Evolutionary conservation across 2,329 filamentous ascomycete genomes (phyloP).

Genomic region (Bipolaris oryzae): DNA sequence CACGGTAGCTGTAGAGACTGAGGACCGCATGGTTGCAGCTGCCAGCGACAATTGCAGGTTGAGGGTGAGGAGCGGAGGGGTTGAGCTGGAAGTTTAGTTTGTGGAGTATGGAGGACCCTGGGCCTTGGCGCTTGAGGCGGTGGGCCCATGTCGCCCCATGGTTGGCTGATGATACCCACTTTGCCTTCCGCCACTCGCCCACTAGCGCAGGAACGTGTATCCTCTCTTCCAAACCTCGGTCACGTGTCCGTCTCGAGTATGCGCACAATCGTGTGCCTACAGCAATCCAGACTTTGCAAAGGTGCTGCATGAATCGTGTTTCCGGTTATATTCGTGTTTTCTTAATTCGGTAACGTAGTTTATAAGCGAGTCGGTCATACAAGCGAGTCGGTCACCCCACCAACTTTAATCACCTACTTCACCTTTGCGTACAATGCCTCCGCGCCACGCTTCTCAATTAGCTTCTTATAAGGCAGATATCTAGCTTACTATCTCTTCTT

Average conservation of each 20-base stretch:
- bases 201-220: conserved; percentile 9
- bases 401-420: too few relatives aligned
- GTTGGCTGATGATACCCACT: conserved; percentile 14
- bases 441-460: too few relatives aligned
- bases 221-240: neutral
- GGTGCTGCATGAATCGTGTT: too few relatives aligned
- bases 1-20: conserved; percentile 43
- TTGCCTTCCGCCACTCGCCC: conserved; percentile 6
- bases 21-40: conserved; percentile 42
- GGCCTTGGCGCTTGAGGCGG: conserved; percentile 13
- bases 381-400: too few relatives aligned
- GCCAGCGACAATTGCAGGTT: conserved; percentile 10
- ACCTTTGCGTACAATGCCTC: too few relatives aligned
- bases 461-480: too few relatives aligned
- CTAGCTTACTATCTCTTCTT: too few relatives aligned
- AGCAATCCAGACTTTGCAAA: too few relatives aligned
- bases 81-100: conserved; percentile 10
- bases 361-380: too few relatives aligned
- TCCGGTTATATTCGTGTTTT: neutral
- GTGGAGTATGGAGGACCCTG: conserved; percentile 14
- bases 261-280: too few relatives aligned
- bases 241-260: neutral
- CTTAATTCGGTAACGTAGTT: too few relatives aligned
- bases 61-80: conserved; percentile 8
- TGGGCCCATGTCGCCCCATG: conserved; percentile 11